Conservation (phyloP, 108 stramenopile genomes). For the Nitzschia inconspicua region DNA sequence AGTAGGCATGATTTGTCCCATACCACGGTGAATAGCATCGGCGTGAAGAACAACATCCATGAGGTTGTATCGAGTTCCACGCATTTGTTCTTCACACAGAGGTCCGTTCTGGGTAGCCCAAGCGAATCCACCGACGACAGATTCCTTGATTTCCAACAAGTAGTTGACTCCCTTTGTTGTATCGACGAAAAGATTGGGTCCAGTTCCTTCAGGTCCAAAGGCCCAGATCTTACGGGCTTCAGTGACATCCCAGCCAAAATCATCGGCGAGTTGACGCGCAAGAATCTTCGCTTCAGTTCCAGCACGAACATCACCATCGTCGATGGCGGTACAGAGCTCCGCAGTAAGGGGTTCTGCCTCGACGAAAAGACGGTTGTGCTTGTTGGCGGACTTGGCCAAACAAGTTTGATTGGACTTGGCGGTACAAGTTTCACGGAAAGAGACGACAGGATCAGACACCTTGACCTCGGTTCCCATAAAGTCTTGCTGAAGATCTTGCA, state of each 20-base stretch:
- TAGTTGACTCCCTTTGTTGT: constrained; percentile 99
- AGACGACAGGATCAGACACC: constrained; percentile 99
- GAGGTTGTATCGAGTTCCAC: constrained; percentile 95
- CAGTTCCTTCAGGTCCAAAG: constrained; percentile 99
- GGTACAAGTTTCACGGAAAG: constrained; percentile 98
- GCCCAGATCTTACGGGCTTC: constrained; percentile 99
- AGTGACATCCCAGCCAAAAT: constrained; percentile 96
- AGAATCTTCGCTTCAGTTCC: constrained; percentile 91
- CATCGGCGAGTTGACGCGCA: constrained; percentile 93
- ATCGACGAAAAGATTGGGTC: constrained; percentile 98
- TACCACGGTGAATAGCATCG: constrained; percentile 99
- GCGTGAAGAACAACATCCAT: constrained; percentile 99
- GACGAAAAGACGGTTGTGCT: constrained; percentile 99
- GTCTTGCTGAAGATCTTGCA: constrained; percentile 99
- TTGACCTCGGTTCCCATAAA: constrained; percentile 99
- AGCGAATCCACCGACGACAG: constrained; percentile 98
- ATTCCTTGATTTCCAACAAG: constrained; percentile 99
- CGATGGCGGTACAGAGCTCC: constrained; percentile 94
- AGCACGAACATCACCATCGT: constrained; percentile 90
- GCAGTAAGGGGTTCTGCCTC: constrained; percentile 82
- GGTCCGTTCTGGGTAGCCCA: constrained; percentile 98
- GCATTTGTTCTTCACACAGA: constrained; percentile 98
- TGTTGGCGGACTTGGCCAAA: constrained; percentile 99
- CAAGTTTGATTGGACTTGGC: constrained; percentile 89
- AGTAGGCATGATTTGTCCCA: constrained; percentile 99